Evolutionary conservation across 2,329 filamentous ascomycete genomes (phyloP), one percentile per base, ranked within the genome.

Genomic region (Pseudogymnoascus sp.): DNA sequence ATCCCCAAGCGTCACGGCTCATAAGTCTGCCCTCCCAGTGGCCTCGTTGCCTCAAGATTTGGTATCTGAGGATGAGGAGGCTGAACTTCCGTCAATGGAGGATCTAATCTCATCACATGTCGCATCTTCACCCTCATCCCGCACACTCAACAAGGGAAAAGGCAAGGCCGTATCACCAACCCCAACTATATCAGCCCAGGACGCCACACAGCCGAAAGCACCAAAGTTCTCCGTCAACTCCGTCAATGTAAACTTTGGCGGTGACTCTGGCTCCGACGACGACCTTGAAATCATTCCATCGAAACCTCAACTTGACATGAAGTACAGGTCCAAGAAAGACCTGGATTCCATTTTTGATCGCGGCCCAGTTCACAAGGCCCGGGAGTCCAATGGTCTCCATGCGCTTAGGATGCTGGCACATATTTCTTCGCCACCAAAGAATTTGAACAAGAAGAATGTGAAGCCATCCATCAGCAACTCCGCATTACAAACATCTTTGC

Each of bases 321-420:
- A 58, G 22, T 39, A 58, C 6, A 58, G 36, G 35, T 38, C 57
- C 4, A 81, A 80, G 65, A 78, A 76, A 69, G 85, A 78, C 65
- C 69, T 86, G 25, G 78, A 83, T 62, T 75, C 78, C n/a, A 81
- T 90, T 2, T 92, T 95, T 66, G 85, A 91, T 68, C 86, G 83
- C 14, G 72, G 88, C 2, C 88, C 87, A 0, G 76, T 78, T 58
- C 85, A 81, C 69, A 85, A 84, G 69, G 74, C 80, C n/a, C 79
- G 85, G 59, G 86, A 89, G 67, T 77, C 82, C 1, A 78, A 79
- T 25, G 85, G 88, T 0, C 76, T 93, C 63, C 80, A 86, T 25
- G 82, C 81, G 14, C 77, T 94, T n/a, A 87, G 87, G 62, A 83
- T 85, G 61, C 82, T 96, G 12, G 90, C 91, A 2, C 85, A 91